Evolutionary conservation across 148 eudicot species (phyloP).

Genomic region (Dysphania ambrosioides): DNA sequence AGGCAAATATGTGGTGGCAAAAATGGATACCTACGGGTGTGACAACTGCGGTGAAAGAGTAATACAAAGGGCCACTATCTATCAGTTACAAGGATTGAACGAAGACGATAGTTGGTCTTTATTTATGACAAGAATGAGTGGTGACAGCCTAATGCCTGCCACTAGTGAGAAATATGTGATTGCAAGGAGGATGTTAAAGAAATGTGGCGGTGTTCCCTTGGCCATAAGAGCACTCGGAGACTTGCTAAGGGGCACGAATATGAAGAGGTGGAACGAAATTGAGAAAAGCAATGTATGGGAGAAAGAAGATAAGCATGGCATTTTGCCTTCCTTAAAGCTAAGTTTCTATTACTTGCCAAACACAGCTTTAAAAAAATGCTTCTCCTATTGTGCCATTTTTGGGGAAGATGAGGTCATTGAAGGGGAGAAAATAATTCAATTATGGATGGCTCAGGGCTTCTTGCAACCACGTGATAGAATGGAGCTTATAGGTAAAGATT

Average conservation of each 20-base stretch:
- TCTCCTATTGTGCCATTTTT: constrained; percentile 21
- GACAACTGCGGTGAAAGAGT: neutral
- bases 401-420: constrained; percentile 10
- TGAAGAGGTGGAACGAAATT: neutral
- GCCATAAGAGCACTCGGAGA: constrained; percentile 23
- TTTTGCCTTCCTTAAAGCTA: constrained; percentile 15
- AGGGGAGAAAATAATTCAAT: neutral
- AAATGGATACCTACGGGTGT: constrained; percentile 7
- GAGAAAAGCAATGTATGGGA: constrained; percentile 12
- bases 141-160: neutral
- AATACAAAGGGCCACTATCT: neutral
- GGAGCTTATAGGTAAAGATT: constrained; percentile 11
- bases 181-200: constrained; percentile 13
- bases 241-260: constrained; percentile 1
- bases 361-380: constrained; percentile 4
- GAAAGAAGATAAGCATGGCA: constrained; percentile 2
- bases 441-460: constrained; percentile 22
- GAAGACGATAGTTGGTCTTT: neutral
- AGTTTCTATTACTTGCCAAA: constrained; percentile 10
- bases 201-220: constrained; percentile 18
- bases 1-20: constrained; percentile 6
- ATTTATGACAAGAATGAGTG: neutral
- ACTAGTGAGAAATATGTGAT: neutral
- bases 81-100: neutral
- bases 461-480: constrained; percentile 16